These are phyloP conservation scores for Rhizophora apiculata DNA, from an alignment of 345 rosid species.

Conservation along the genomic window DNA sequence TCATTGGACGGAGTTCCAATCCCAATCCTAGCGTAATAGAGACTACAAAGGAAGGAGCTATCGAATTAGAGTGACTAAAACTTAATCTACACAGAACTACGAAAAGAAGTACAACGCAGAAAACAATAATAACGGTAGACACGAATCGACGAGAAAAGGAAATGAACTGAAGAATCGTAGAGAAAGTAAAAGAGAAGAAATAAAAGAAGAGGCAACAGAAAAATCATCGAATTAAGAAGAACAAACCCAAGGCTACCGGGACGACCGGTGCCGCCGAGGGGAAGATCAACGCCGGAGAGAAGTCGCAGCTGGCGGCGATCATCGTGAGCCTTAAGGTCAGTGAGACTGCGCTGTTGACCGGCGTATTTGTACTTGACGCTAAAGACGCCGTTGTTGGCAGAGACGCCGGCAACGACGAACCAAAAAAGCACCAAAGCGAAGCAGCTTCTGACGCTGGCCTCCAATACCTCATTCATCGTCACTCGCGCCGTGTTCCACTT, in stretches of 20 bases:
- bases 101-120: no score
- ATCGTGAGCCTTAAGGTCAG: slow-evolving; percentile 65
- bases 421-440: background rate
- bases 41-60: slow-evolving; percentile 35
- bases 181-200: background rate
- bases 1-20: slow-evolving; percentile 89
- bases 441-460: background rate
- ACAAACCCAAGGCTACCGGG: slow-evolving; percentile 68
- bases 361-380: slow-evolving; percentile 73
- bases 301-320: slow-evolving; percentile 68
- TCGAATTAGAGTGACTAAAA: no score
- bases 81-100: no score
- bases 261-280: slow-evolving; percentile 71
- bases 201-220: no score
- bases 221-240: no score
- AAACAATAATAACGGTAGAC: no score
- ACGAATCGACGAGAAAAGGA: no score
- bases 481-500: background rate
- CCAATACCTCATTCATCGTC: background rate
- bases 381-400: slow-evolving; percentile 48
- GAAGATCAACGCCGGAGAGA: slow-evolving; percentile 84
- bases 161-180: background rate
- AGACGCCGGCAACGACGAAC: background rate
- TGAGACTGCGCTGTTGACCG: slow-evolving; percentile 46
- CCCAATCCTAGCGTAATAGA: slow-evolving; percentile 84